Evolutionary conservation across 495 filamentous ascomycete genomes (phyloP).

Genomic region (Daldinia concentrica): DNA sequence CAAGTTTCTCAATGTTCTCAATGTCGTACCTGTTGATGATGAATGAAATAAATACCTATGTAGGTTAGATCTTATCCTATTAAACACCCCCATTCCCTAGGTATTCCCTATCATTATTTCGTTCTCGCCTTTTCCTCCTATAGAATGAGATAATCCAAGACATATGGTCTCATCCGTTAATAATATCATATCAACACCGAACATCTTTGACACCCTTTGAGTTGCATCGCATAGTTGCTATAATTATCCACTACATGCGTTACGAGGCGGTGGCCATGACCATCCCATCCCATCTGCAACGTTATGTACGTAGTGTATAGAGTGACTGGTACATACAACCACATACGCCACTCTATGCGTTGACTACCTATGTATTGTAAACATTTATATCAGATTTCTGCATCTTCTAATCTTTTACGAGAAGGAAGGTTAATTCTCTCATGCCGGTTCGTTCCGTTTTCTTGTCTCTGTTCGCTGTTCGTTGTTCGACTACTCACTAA

Average conservation of each 20-base stretch:
- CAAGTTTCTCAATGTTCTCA: neutral
- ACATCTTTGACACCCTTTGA: constrained; percentile 36
- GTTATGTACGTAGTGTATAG: constrained; percentile 11
- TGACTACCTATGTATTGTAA: too few relatives aligned
- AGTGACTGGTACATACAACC: neutral
- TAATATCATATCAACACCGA: constrained; percentile 37
- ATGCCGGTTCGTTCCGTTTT: too few relatives aligned
- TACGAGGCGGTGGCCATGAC: constrained; percentile 29
- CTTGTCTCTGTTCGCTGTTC: too few relatives aligned
- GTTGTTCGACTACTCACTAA: neutral
- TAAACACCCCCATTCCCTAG: neutral
- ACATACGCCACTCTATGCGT: neutral
- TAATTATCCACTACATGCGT: constrained; percentile 34
- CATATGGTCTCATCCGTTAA: constrained; percentile 39
- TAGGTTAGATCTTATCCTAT: neutral
- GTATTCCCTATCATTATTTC: neutral
- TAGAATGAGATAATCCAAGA: constrained; percentile 15
- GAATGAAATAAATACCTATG: too few relatives aligned
- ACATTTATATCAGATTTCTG: too few relatives aligned
- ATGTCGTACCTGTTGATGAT: constrained; percentile 2
- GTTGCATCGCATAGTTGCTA: constrained; percentile 43
- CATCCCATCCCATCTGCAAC: constrained; percentile 10
- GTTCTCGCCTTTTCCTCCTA: constrained; percentile 1
- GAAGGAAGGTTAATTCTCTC: constrained; percentile 1
- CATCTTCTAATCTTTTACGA: neutral